phyloP scores from a whole-genome alignment of 176 grass and related monocot genomes.

The Zoysia pacifica region DNA sequence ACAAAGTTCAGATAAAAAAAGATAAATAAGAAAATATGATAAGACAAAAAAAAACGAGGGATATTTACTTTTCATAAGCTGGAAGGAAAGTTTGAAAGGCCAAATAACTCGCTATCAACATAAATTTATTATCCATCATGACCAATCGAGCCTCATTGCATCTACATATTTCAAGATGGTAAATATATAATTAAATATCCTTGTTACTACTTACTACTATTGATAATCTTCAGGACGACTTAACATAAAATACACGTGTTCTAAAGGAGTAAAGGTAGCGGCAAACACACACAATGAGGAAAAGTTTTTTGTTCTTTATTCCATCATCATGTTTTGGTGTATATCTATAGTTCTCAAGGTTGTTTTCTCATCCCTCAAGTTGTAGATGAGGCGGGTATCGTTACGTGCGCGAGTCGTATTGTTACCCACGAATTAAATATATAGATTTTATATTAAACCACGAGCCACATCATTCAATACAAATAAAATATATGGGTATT shows the following conservation, averaged over 20 bases:
- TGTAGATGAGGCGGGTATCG: too few relatives aligned
- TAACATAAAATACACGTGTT: neutral
- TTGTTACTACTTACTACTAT: neutral
- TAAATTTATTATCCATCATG: neutral
- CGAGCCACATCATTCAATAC: too few relatives aligned
- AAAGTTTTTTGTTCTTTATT: neutral
- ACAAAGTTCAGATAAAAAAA: neutral
- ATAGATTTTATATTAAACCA: too few relatives aligned
- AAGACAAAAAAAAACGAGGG: neutral
- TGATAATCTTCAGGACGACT: neutral
- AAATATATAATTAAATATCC: neutral
- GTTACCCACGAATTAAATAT: too few relatives aligned
- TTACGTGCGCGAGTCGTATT: too few relatives aligned
- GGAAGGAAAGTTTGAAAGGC: neutral
- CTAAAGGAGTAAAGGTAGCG: neutral
- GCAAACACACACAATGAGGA: neutral
- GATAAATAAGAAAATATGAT: neutral
- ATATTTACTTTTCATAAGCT: neutral
- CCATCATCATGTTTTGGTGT: neutral
- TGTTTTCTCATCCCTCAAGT: neutral
- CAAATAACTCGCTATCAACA: neutral
- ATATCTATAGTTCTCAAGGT: neutral
- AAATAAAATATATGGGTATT: too few relatives aligned
- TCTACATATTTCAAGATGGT: neutral
- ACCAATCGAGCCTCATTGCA: neutral